These are phyloP conservation scores for Mrakia blollopis DNA, from an alignment of 768 basidiomycete species.

Conservation along the genomic window DNA sequence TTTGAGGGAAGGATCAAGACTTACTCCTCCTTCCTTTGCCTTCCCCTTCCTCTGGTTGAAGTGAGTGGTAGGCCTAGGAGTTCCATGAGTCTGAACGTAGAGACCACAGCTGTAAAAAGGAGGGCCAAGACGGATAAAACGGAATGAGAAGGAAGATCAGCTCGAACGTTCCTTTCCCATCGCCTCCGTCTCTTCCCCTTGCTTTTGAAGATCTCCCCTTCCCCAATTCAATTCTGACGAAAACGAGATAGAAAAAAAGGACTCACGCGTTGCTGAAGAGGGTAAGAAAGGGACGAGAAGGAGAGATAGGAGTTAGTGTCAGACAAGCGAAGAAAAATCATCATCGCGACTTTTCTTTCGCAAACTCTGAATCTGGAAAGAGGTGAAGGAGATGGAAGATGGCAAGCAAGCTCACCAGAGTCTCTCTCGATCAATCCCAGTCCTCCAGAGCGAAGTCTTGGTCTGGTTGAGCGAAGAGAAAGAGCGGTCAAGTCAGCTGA, in stretches of 20 bases:
- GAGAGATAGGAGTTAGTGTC: background rate
- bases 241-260: no score
- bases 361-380: background rate
- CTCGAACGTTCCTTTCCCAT: background rate
- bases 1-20: background rate
- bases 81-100: slow-evolving; percentile 31
- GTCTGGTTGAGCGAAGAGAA: background rate
- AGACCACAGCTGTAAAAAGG: slow-evolving; percentile 17
- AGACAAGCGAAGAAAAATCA: background rate
- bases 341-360: no score
- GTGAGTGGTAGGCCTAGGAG: slow-evolving; percentile 27
- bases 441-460: slow-evolving; percentile 30
- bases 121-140: background rate
- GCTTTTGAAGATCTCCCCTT: background rate
- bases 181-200: background rate
- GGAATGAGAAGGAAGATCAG: background rate
- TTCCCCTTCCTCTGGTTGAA: slow-evolving; percentile 29
- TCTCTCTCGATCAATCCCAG: slow-evolving; percentile 27
- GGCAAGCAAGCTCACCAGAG: slow-evolving; percentile 27
- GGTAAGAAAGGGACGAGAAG: background rate
- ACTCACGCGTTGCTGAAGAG: slow-evolving; percentile 29
- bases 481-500: background rate
- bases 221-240: background rate
- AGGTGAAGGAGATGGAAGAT: background rate
- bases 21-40: slow-evolving; percentile 21